Percentiles rank a stretch among this genome's conserved stretches.
Conservation (phyloP, 352 stramenopile genomes). For the Poterioochromonas sp. region DNA sequence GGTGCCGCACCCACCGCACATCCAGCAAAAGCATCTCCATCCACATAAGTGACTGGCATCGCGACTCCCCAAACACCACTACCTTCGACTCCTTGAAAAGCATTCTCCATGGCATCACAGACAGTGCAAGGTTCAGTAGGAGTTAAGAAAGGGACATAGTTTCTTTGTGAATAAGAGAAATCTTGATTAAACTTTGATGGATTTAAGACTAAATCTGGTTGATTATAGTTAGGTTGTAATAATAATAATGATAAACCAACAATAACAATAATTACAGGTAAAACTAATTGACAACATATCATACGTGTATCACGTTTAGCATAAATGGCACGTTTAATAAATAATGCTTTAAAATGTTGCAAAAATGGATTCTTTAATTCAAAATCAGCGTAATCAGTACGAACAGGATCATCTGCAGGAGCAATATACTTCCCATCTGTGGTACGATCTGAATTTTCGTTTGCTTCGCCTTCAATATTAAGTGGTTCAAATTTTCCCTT, state of each 20-base stretch:
- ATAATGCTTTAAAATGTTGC: conserved; percentile 57
- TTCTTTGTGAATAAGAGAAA: neutral
- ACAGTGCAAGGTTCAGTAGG: neutral
- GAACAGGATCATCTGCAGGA: neutral
- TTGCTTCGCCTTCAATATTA: neutral
- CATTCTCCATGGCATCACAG: neutral
- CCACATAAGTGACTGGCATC: neutral
- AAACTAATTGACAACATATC: conserved; percentile 58
- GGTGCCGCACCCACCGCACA: conserved; percentile 23
- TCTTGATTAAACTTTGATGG: conserved; percentile 40
- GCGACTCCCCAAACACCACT: conserved; percentile 25
- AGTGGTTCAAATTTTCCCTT: neutral
- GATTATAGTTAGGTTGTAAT: conserved; percentile 47
- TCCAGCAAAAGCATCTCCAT: conserved; percentile 21
- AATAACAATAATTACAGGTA: conserved; percentile 55
- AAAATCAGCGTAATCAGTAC: neutral
- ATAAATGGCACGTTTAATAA: conserved; percentile 63
- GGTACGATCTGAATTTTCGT: too few species aligned
- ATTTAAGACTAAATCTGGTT: conserved; percentile 33
- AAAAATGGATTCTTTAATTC: conserved; percentile 49
- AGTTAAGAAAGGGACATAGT: conserved; percentile 29
- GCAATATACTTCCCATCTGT: neutral
- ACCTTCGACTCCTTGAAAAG: neutral
- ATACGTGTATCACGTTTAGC: conserved; percentile 60
- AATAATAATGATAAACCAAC: conserved; percentile 59